Evolutionary conservation across 352 stramenopile genomes (phyloP), one percentile per base, ranked within the genome.

Genomic region (Phytophthora foliorum): DNA sequence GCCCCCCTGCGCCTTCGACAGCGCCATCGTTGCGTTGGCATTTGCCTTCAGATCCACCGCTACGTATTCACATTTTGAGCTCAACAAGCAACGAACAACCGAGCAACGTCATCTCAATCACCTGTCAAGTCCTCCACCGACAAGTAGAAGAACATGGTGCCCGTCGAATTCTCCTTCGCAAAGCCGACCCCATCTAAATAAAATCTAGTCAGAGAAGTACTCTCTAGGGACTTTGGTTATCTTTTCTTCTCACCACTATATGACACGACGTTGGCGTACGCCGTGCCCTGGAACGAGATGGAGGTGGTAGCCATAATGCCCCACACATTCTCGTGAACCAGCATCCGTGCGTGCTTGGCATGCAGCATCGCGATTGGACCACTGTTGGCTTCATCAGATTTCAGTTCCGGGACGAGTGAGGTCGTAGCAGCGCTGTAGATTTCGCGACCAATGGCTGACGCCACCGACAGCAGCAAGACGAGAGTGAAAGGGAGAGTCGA

Each of bases 81-180:
- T n/a, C n/a, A n/a, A n/a, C n/a, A n/a, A n/a, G n/a, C n/a, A n/a
- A n/a, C n/a, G n/a, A n/a, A n/a, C n/a, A n/a, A n/a, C n/a, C n/a
- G n/a, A n/a, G n/a, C n/a, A n/a, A n/a, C n/a, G n/a, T n/a, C n/a
- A n/a, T n/a, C n/a, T n/a, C n/a, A n/a, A n/a, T n/a, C 66, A 82
- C 74, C 79, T 17, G 78, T 34, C 34, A 57, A 42, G 67, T 92
- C 86, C 74, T 89, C 60, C n/a, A 50, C 45, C 21, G 83, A 91
- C 21, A 92, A 61, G 66, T 91, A 94, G 56, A 94, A 91, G 63
- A 83, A 94, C 3, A 94, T 36, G 31, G 86, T 70, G 21, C 84
- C 84, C 16, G 82, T 92, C 2, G 86, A 76, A 6, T 80, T 78
- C 16, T 79, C 59, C 10, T 84, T 69, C 14, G 70, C 56, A 19